Evolutionary conservation across 106 monocot genomes (phyloP).

Genomic region (Chionographis japonica): DNA sequence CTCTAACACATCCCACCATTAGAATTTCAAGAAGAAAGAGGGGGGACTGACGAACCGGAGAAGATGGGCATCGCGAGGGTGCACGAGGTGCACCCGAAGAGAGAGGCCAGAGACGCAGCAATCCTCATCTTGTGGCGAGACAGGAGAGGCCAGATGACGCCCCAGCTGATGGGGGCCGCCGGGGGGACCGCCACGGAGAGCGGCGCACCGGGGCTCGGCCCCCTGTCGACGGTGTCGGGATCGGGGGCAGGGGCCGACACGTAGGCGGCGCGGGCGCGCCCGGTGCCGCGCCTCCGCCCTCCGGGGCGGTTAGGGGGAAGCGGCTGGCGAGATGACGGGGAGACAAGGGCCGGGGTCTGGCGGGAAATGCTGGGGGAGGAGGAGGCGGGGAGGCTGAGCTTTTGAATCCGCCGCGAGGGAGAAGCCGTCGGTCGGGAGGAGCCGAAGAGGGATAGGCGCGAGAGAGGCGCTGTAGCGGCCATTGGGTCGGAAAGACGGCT

Average conservation of each 20-base stretch:
- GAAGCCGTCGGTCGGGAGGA: too few relatives aligned
- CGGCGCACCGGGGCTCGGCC: background rate
- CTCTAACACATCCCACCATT: too few relatives aligned
- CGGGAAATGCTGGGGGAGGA: background rate
- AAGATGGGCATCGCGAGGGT: constrained; percentile 93
- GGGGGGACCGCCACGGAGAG: constrained; percentile 2
- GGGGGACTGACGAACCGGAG: constrained; percentile 42
- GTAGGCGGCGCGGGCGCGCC: constrained; percentile 38
- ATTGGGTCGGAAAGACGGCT: constrained; percentile 4
- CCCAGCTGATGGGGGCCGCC: constrained; percentile 46
- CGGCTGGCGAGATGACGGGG: background rate
- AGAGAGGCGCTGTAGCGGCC: too few relatives aligned
- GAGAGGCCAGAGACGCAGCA: constrained; percentile 48
- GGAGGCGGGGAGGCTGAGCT: background rate
- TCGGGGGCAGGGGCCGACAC: constrained; percentile 88
- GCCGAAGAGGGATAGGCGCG: too few relatives aligned
- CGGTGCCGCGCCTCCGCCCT: background rate
- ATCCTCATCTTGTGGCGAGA: constrained; percentile 66
- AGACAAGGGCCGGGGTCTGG: background rate
- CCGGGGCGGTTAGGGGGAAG: background rate
- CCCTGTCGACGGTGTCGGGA: constrained; percentile 26
- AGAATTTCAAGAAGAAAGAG: background rate
- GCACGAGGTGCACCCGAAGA: constrained; percentile 67
- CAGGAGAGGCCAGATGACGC: constrained; percentile 52
- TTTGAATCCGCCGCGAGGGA: too few relatives aligned